Base-by-base conservation (phyloP, 805 yeast genomes). In the Pichia manshurica region DNA sequence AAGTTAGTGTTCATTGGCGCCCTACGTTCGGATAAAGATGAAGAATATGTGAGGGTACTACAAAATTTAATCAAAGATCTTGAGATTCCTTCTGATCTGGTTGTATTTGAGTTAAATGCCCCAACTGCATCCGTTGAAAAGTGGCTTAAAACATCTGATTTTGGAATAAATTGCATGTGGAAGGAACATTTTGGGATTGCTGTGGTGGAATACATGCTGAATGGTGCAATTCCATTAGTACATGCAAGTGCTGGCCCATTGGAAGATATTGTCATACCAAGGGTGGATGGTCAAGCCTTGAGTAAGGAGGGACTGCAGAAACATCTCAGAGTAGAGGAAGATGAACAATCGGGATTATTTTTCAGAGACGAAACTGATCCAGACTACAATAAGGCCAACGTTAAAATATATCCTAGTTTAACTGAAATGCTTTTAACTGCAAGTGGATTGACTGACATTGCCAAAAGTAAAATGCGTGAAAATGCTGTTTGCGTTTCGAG, bases 131-230 rank as follows among this genome's bases (percentile, higher is more conserved):
- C 71, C 16, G 81, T 95, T 13, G 68, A 78, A 45, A 59, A 67
- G 25, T 73, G 78, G 46, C 69, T 95, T 31, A 57, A 68, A 12
- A 67, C 64, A 13, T 77, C 88, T 3, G 77, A 81, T 22, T 81
- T 79, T 58, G 99, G 99, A 5, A 70, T 93, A 35, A 91, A 93
- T 59, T 89, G 96, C 28, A 93, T 93, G 99, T 93, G 99, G 99
- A 93, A 93, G 66, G 99, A 93, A 69, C 99, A 93, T 69, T 93
- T 93, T 64, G 99, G 99, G 17, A 93, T 93, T 58, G 91, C 96
- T 1, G 91, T 93, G 5, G 99, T 93, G 7, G 99, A 93, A 65
- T 87, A 89, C 62, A 72, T 86, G 68, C 82, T 91, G 2, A 77
- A 85, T 46, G 98, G 97, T 0, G 74, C 84, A 23, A 78, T 93